Conservation (phyloP, 169 alveolate genomes). For the Plasmodium blacklocki region DNA sequence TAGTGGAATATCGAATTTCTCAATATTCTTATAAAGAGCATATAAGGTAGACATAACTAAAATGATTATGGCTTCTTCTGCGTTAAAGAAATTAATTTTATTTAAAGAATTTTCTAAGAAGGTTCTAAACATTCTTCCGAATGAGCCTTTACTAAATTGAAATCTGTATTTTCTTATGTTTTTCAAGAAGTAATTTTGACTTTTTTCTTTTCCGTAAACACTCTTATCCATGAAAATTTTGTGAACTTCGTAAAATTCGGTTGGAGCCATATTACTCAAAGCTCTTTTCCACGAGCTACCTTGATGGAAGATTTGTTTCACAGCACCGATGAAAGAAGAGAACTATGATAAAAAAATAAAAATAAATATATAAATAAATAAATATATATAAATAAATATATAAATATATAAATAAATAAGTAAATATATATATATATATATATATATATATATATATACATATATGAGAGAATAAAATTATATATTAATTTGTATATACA, state of each 20-base stretch:
- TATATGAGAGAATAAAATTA: neutral
- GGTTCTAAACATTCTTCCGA: conserved; percentile 35
- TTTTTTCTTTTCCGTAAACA: conserved; percentile 4
- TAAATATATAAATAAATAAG: neutral
- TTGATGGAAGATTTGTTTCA: conserved; percentile 32
- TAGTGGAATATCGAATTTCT: conserved; percentile 30
- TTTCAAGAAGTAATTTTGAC: conserved; percentile 31
- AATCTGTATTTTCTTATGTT: conserved; percentile 39
- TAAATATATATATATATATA: conserved; percentile 1
- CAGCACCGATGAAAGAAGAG: conserved; percentile 60
- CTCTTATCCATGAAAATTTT: conserved; percentile 18
- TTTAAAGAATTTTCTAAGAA: conserved; percentile 51
- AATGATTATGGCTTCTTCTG: conserved; percentile 45
- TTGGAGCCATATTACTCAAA: conserved; percentile 31
- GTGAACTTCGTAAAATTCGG: conserved; percentile 55
- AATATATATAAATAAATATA: neutral
- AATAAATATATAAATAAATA: neutral
- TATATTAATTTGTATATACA: neutral
- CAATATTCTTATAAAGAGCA: conserved; percentile 61
- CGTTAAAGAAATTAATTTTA: conserved; percentile 30
- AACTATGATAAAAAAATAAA: conserved; percentile 32
- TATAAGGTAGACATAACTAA: conserved; percentile 41
- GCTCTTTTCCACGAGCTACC: conserved; percentile 68
- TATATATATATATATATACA: neutral
- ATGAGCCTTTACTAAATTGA: conserved; percentile 27